A percentile compares a stretch with the other conserved stretches of the same genome.
Evolutionary conservation across 306 rosid genomes (phyloP).

Genomic region (Spatholobus suberectus): DNA sequence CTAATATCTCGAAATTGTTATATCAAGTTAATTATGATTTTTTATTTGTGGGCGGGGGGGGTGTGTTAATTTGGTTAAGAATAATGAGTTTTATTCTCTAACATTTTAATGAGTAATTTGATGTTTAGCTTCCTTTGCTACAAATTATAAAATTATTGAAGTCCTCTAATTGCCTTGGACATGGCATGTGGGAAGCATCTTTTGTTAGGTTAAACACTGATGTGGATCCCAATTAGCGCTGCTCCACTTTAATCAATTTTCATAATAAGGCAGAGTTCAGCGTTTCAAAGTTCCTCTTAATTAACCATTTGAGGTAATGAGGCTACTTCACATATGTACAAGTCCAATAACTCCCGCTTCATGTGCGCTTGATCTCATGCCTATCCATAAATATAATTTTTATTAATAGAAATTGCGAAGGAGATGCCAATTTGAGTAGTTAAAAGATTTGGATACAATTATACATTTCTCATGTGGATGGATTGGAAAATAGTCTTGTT

Average conservation of each 20-base stretch:
- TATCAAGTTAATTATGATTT: neutral
- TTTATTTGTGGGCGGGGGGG: too few species aligned
- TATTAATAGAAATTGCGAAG: neutral
- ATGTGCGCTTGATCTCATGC: neutral
- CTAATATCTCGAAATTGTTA: neutral
- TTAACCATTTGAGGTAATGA: conserved; percentile 29
- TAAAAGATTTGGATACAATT: neutral
- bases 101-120: neutral
- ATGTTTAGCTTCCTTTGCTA: neutral
- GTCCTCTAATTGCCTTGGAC: conserved; percentile 17
- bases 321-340: conserved; percentile 33
- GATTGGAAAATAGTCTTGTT: too few species aligned
- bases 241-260: conserved; percentile 32
- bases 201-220: conserved; percentile 11
- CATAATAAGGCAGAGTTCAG: conserved; percentile 4
- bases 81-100: neutral
- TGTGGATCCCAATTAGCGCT: conserved; percentile 41
- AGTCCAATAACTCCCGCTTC: conserved; percentile 20
- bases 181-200: conserved; percentile 37
- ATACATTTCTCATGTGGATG: conserved; percentile 9
- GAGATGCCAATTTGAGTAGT: neutral
- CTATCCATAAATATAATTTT: neutral
- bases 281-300: neutral
- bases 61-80: neutral
- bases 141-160: conserved; percentile 6